Base-by-base conservation (phyloP, 306 rosid genomes). In the Castanospermum australe region DNA sequence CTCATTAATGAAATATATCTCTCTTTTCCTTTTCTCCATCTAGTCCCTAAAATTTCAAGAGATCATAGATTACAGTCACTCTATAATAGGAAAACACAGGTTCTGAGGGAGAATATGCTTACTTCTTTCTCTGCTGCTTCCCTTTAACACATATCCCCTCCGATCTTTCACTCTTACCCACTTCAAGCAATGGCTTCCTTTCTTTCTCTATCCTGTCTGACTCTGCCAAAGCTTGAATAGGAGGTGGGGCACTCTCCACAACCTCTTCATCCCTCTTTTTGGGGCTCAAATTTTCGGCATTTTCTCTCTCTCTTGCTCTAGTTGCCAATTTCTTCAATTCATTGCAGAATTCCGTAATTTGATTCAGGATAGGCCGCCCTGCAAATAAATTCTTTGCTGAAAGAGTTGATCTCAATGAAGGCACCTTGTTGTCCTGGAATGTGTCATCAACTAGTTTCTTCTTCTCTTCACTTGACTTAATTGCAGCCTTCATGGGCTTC, bases 391-490 rank as follows among this genome's bases (percentile, higher is more conserved):
- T 95, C 86, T 89, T 88, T 0, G 97, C 90, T 0, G 98, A 95
- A 60, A 89, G 92, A 41, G 97, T 86, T 81, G 90, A 86, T 87
- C 85, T 95, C 83, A 95, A 80, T 57, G 87, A 77, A 9, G 93
- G 94, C 20, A 60, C 71, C 67, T 75, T 84, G 28, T 71, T 83
- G 36, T 69, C 82, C 79, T 71, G 82, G 1, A 75, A 70, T 25
- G 80, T 13, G 11, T 80, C 90, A 22, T 87, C 87, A 50, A 14
- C 22, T 70, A 55, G 64, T 30, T 76, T 81, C 63, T 73, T 85
- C 90, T 91, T 93, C 88, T 91, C 96, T 15, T 92, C 76, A 67
- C 97, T 93, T 32, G 97, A 90, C 84, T 91, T 92, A 83, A 91
- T 67, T 22, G 84, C 68, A n/a, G 88, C 84, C 86, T 92, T 92